Percentiles rank a stretch among this genome's conserved stretches.
Evolutionary conservation across 352 stramenopile genomes (phyloP).

Genomic region (Halophytophthora polymorphica): DNA sequence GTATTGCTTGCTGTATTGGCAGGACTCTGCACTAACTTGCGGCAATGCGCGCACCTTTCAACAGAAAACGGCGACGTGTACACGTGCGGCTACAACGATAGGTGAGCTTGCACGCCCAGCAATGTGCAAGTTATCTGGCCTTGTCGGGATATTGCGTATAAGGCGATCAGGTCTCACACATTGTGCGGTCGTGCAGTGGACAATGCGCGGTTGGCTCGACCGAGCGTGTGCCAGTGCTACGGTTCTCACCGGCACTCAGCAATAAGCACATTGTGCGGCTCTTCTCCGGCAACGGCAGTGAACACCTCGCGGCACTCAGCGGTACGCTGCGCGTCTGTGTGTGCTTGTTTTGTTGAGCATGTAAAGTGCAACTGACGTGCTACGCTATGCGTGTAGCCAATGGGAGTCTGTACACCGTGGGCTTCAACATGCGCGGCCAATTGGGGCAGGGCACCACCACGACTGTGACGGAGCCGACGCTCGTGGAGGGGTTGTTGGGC

Average conservation of each 20-base stretch:
- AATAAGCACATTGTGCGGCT: slow-evolving; percentile 68
- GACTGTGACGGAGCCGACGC: slow-evolving; percentile 50
- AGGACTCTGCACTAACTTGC: not conserved
- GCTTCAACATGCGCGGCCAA: slow-evolving; percentile 91
- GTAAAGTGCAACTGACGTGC: not conserved
- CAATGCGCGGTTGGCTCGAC: slow-evolving; percentile 88
- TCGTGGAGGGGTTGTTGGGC: slow-evolving; percentile 36
- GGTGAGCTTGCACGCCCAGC: slow-evolving; percentile 26
- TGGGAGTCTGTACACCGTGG: slow-evolving; percentile 86
- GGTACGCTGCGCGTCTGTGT: slow-evolving; percentile 26
- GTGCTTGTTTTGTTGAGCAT: not conserved
- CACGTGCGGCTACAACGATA: slow-evolving; percentile 92
- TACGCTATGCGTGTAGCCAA: slow-evolving; percentile 33
- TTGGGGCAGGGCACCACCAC: slow-evolving; percentile 78
- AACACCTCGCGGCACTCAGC: slow-evolving; percentile 86
- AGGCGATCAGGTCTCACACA: no score
- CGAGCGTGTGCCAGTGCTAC: slow-evolving; percentile 54
- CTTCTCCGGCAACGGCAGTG: slow-evolving; percentile 91
- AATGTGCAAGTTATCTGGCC: no score
- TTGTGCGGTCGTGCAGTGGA: slow-evolving; percentile 42
- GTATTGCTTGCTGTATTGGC: not conserved
- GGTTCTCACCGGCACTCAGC: slow-evolving; percentile 46
- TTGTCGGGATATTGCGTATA: no score
- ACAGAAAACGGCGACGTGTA: slow-evolving; percentile 77
- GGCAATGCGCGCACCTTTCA: no score